Conservation (phyloP, 495 filamentous ascomycete species). For the Polyplosphaeria fusca region DNA sequence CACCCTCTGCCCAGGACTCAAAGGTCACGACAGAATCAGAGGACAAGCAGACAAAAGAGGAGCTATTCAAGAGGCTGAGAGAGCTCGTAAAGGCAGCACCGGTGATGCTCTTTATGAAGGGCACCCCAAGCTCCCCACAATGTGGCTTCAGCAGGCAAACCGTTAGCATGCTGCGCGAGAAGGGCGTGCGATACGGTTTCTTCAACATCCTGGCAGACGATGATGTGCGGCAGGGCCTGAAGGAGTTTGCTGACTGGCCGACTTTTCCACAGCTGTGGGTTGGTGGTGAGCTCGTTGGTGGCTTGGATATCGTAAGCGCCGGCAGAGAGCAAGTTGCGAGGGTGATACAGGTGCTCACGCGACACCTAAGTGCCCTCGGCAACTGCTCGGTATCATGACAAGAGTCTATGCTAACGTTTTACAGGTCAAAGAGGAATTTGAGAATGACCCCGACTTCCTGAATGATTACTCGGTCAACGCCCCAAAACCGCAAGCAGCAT, state of each 20-base stretch:
- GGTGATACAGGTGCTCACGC: not conserved
- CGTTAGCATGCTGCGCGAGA: conserved; percentile 79
- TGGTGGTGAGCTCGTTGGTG: conserved; percentile 78
- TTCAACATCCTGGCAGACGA: conserved; percentile 99
- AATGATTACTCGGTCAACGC: conserved; percentile 59
- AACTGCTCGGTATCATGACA: not conserved
- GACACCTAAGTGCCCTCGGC: too few species aligned
- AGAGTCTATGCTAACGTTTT: conserved; percentile 10
- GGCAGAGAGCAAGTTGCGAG: not conserved
- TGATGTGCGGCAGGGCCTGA: conserved; percentile 92
- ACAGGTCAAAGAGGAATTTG: conserved; percentile 60
- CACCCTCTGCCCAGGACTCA: conserved; percentile 48
- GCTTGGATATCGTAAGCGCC: conserved; percentile 89
- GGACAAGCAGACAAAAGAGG: conserved; percentile 62
- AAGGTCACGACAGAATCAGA: conserved; percentile 50
- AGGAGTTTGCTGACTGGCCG: conserved; percentile 94
- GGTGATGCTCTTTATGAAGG: conserved; percentile 97
- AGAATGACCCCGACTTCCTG: conserved; percentile 70
- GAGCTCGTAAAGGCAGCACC: conserved; percentile 89
- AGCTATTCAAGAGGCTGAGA: conserved; percentile 68
- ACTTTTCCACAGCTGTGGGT: conserved; percentile 93
- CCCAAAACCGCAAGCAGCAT: too few species aligned
- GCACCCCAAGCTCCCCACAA: conserved; percentile 84
- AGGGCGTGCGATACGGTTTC: conserved; percentile 91
- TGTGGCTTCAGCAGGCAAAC: conserved; percentile 93